Base-by-base conservation (phyloP, 106 monocot species). In the Acorus calamus region DNA sequence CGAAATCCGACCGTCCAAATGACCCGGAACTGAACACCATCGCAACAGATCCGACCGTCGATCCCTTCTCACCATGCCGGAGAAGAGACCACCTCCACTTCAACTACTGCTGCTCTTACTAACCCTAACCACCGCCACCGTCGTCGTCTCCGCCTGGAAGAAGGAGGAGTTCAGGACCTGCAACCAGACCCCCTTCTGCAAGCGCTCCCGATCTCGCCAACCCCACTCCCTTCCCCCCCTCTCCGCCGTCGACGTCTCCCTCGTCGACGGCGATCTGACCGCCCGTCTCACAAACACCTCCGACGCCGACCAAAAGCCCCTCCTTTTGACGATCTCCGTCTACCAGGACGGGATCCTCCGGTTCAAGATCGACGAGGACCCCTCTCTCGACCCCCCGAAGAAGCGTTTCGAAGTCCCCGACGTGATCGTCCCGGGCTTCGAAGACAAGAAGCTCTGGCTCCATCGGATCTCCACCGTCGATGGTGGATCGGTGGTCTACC, bases 111-210 rank as follows among this genome's bases (percentile, higher is more conserved):
- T 67, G 60, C 44, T 49, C 62, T 41, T 70, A 60, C 46, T 84
- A 58, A 49, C 77, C 56, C 44, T 78, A 58, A 74, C 11, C 11
- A 73, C 60, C 47, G 73, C 63, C 42, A 61, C 50, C 51, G 13
- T 73, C 46, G 2, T 60, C 51, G 55, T 66, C 46, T 47, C 64
- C 52, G 85, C 88, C 47, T 92, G 98, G 92, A 98, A 92, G 72
- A 98, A 88, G 73, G 92, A 98, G 60, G 98, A 98, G 75, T 98
- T 98, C 77, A 91, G 92, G 46, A 69, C 52, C 73, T 98, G 98
- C 83, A 66, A 86, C 75, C 80, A 98, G 57, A 92, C 92, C 55
- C 98, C 98, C 56, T 98, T 92, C 79, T 92, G 98, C 81, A 88
- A 92, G 73, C 83, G 92, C 67, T 80, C 88, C 60, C 87, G 98